Evolutionary conservation across 352 stramenopile genomes (phyloP).

Genomic region (Phytophthora chlamydospora): DNA sequence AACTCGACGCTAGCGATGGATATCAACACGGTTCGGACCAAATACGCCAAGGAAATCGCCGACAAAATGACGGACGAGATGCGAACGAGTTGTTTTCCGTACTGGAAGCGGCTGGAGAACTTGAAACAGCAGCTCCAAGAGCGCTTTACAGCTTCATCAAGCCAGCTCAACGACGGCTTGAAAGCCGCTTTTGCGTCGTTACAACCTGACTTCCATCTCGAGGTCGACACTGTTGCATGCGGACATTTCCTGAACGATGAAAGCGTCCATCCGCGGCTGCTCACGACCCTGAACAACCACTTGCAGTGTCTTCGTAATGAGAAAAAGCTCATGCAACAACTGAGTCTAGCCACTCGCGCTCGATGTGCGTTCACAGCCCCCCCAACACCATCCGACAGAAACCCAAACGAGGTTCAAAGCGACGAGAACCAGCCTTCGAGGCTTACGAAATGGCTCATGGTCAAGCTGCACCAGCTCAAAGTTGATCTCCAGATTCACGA

Average conservation of each 20-base stretch:
- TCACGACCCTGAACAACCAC: conserved; percentile 21
- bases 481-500: conserved; percentile 45
- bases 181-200: conserved; percentile 11
- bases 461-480: conserved; percentile 47
- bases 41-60: conserved; percentile 54
- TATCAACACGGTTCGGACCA: conserved; percentile 38
- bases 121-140: conserved; percentile 45
- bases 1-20: conserved; percentile 23
- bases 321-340: conserved; percentile 34
- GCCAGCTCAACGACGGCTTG: conserved; percentile 9
- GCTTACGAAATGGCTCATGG: conserved; percentile 39
- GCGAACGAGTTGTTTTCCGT: conserved; percentile 45
- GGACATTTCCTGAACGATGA: conserved; percentile 15
- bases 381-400: background rate
- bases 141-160: conserved; percentile 18
- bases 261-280: conserved; percentile 4
- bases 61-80: conserved; percentile 59
- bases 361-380: conserved; percentile 34
- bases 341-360: conserved; percentile 12
- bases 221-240: conserved; percentile 22
- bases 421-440: conserved; percentile 27
- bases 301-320: conserved; percentile 48
- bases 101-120: conserved; percentile 46
- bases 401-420: background rate
- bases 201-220: background rate